A percentile compares a stretch with the other conserved stretches of the same genome.
phyloP scores from a whole-genome alignment of 208 protist genomes.

The Angomonas ambiguus region DNA sequence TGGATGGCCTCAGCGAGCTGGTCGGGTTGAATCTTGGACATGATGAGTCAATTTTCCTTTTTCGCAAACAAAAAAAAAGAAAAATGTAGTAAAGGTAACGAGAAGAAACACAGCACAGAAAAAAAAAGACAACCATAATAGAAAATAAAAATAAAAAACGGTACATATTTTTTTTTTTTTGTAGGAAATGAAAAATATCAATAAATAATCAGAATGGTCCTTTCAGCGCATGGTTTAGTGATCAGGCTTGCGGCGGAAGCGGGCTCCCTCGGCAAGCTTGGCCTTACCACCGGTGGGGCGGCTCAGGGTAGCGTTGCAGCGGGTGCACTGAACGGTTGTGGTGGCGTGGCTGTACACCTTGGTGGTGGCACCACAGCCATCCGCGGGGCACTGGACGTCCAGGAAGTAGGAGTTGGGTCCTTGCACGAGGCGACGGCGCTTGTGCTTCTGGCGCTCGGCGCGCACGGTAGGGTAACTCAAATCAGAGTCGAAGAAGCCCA shows the following conservation, averaged over 20 bases:
- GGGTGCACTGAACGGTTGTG: slow-evolving; percentile 95
- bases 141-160: background rate
- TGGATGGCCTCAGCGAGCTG: slow-evolving; percentile 82
- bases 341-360: slow-evolving; percentile 98
- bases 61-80: background rate
- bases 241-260: slow-evolving; percentile 95
- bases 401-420: slow-evolving; percentile 99
- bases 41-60: slow-evolving; percentile 17
- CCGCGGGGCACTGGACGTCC: slow-evolving; percentile 97
- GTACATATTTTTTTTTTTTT: slow-evolving; percentile 9
- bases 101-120: background rate
- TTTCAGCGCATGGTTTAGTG: slow-evolving; percentile 54
- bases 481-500: slow-evolving; percentile 95
- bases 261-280: slow-evolving; percentile 94
- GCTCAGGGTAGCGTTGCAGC: slow-evolving; percentile 96
- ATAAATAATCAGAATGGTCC: too few species aligned
- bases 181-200: too few species aligned
- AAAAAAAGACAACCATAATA: too few species aligned
- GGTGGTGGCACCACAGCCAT: slow-evolving; percentile 92
- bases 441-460: slow-evolving; percentile 96
- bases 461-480: slow-evolving; percentile 96
- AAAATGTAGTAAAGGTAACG: slow-evolving; percentile 41
- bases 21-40: slow-evolving; percentile 87
- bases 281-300: slow-evolving; percentile 98
- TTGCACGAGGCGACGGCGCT: slow-evolving; percentile 99